Evolutionary conservation across 2,329 filamentous ascomycete genomes (phyloP).

Genomic region (Fonsecaea pugnacius): DNA sequence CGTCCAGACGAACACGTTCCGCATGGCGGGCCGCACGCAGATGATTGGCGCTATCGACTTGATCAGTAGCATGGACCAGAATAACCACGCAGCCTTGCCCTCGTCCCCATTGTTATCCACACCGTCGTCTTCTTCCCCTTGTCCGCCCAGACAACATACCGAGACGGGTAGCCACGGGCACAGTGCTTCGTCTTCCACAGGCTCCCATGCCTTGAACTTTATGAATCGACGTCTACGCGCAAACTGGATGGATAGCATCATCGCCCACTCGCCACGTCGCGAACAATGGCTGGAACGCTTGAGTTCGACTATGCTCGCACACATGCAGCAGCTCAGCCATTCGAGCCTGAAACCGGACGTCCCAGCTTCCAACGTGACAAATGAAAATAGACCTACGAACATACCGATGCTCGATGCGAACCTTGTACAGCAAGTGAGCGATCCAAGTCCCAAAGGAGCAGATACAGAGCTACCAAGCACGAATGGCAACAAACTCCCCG

Average conservation of each 20-base stretch:
- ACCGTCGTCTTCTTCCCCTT: background rate
- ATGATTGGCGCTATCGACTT: constrained; percentile 6
- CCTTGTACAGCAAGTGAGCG: background rate
- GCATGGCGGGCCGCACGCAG: constrained; percentile 5
- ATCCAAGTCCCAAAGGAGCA: background rate
- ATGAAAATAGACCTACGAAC: background rate
- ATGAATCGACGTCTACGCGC: background rate
- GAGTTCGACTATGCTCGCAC: background rate
- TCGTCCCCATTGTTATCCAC: background rate
- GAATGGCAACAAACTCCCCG: background rate
- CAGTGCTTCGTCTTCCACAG: background rate
- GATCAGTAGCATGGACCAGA: constrained; percentile 3
- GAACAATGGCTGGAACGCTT: background rate
- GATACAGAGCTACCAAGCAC: background rate
- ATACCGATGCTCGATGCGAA: background rate
- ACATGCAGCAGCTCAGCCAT: background rate
- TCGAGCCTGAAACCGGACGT: background rate
- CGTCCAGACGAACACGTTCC: background rate
- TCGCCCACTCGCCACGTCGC: background rate
- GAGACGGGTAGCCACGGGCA: background rate
- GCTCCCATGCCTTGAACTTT: background rate
- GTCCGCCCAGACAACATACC: background rate
- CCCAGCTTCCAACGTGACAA: background rate
- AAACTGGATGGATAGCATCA: background rate
- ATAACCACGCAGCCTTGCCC: background rate